Conservation (phyloP, 371 early-diverging fungal species). For the Rhizoclosmatium hyalinum region DNA sequence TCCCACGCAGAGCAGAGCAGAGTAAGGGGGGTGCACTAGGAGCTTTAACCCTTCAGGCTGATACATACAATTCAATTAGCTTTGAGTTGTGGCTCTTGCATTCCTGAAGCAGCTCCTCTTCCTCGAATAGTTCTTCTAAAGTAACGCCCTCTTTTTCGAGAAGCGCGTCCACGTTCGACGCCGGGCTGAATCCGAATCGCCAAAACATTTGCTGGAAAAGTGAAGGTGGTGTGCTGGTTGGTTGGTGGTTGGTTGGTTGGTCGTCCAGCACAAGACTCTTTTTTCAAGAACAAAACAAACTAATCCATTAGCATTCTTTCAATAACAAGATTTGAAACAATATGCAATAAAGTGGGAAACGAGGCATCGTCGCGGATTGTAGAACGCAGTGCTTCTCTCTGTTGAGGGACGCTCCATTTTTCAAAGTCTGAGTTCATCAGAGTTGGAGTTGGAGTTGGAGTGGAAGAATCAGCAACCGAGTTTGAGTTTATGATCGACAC, state of each 20-base stretch:
- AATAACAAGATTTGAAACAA: neutral
- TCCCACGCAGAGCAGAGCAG: neutral
- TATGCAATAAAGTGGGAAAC: neutral
- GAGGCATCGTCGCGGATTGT: neutral
- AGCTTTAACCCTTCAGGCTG: no score
- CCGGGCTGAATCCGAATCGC: constrained; percentile 76
- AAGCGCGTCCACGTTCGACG: constrained; percentile 78
- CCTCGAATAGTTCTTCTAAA: constrained; percentile 77
- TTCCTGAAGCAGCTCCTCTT: constrained; percentile 87
- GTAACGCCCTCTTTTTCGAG: constrained; percentile 79
- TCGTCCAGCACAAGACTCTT: neutral
- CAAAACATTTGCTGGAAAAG: constrained; percentile 21
- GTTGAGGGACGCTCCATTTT: neutral
- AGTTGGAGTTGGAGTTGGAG: no score
- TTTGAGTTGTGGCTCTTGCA: constrained; percentile 82
- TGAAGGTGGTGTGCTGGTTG: neutral
- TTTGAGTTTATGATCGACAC: no score
- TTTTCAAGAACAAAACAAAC: neutral
- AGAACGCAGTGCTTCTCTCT: neutral
- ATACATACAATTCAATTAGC: constrained; percentile 77
- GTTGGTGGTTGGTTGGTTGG: neutral
- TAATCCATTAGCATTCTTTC: neutral
- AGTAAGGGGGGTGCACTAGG: no score
- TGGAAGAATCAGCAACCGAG: no score
- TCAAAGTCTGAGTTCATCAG: no score